Evolutionary conservation across 2,329 filamentous ascomycete genomes (phyloP).

Genomic region (Sporothrix sp.): DNA sequence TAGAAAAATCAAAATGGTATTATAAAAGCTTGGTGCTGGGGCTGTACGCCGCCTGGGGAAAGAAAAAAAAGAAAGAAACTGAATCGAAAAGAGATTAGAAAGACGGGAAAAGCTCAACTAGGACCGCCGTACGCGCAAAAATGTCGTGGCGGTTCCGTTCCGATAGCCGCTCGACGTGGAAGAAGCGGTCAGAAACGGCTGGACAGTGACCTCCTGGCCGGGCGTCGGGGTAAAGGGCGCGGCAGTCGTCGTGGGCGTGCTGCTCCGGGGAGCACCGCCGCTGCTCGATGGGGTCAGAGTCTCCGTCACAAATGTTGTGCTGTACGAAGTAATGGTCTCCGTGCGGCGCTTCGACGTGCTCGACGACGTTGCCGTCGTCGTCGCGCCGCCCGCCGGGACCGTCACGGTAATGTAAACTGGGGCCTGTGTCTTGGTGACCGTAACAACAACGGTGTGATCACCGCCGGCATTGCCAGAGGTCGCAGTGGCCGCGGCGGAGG

Average conservation of each 20-base stretch:
- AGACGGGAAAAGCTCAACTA: not conserved
- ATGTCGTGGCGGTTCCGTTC: not conserved
- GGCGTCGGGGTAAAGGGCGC: not conserved
- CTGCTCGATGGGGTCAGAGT: not conserved
- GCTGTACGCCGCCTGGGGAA: not conserved
- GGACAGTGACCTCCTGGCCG: not conserved
- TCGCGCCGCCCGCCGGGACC: not conserved
- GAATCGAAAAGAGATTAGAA: no score
- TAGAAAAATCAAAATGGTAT: not conserved
- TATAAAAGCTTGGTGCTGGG: not conserved
- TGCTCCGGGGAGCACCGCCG: not conserved
- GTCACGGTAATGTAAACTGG: conserved; percentile 14
- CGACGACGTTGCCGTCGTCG: not conserved
- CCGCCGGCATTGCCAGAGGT: conserved; percentile 18
- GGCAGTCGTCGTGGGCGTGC: not conserved
- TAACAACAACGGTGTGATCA: conserved; percentile 29
- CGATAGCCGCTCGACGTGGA: not conserved
- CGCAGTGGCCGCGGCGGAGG: not conserved
- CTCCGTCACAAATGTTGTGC: not conserved
- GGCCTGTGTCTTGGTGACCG: conserved; percentile 29
- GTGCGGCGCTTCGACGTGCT: not conserved
- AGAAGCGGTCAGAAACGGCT: not conserved
- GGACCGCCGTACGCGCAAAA: not conserved
- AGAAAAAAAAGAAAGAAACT: no score
- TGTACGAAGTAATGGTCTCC: not conserved